phyloP scores from a whole-genome alignment of 1,139 yeast genomes.

The Candida sp. region DNA sequence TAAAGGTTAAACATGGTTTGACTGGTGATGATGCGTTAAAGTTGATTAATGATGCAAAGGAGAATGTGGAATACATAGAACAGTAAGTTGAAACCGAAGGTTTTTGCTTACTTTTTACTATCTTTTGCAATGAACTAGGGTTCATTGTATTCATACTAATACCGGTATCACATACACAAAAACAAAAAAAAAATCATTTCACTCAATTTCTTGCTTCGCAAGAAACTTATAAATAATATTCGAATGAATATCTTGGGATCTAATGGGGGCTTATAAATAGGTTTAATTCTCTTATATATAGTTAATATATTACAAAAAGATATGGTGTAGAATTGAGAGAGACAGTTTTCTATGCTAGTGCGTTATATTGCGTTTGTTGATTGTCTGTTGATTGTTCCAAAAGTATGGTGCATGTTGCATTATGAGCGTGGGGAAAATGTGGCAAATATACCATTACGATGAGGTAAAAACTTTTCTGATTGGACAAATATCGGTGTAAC shows the following conservation, averaged over 20 bases:
- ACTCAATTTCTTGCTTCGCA: too few relatives aligned
- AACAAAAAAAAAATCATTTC: too few relatives aligned
- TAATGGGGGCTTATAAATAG: background rate
- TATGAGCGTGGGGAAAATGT: too few relatives aligned
- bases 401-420: too few relatives aligned
- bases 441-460: too few relatives aligned
- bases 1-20: slow-evolving; percentile 47
- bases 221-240: background rate
- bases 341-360: too few relatives aligned
- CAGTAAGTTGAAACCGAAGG: background rate
- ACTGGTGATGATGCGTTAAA: slow-evolving; percentile 49
- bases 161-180: too few relatives aligned
- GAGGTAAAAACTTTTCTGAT: too few relatives aligned
- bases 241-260: background rate
- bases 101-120: background rate
- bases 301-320: background rate
- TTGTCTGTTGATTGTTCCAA: too few relatives aligned
- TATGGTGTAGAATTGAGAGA: background rate
- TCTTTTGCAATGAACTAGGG: background rate
- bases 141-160: too few relatives aligned
- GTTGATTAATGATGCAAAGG: slow-evolving; percentile 72
- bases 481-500: too few relatives aligned
- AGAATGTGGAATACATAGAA: slow-evolving; percentile 61
- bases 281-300: background rate
- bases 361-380: too few relatives aligned